Base-by-base conservation (phyloP, 768 basidiomycete genomes). In the Suillus luteus region DNA sequence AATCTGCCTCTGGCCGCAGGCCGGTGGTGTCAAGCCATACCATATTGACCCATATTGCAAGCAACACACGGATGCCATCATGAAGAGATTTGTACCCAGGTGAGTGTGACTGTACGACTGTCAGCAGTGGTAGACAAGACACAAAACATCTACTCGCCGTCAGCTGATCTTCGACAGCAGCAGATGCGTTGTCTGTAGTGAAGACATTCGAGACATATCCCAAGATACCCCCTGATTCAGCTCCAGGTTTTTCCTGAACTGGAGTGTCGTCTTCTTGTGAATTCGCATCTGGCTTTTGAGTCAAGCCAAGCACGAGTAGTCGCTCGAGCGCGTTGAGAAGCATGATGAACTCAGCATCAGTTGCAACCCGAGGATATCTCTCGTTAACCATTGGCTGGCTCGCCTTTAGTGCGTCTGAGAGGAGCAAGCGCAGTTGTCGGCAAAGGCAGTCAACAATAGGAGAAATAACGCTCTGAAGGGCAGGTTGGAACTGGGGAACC, bases 191-290 rank as follows among this genome's bases (percentile, higher is more conserved):
- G n/a, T 95, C 92, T 0, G 87, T 86, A 48, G 90, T 85, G 70
- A 99, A 96, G 2, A 98, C 96, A 62, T 87, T 92, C 2, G 95
- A 95, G 59, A 99, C 90, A 69, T 94, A 92, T 10, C 95, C 94
- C 0, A 98, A 80, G 12, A 99, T 76, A 1, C 95, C 90, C 70
- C 84, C 81, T 10, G 80, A 79, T 66, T 89, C 87, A 19, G 80
- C 72, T 2, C 76, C 79, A 27, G 73, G 68, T 68, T 86, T 92
- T 67, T 88, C 92, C 19, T 80, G 70, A 0, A 71, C 68, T 14
- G 75, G 69, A 15, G 77, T 76, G 10, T 92, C 91, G 19, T 90
- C 90, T 19, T 90, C 87, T 1, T 79, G 75, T 9, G 78, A 76
- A 38, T 75, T 75, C 1, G 76, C 65, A 41, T 89, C 88, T 1